Evolutionary conservation across 164 flowering plant genomes (phyloP).

Genomic region (Berberis vulgaris): DNA sequence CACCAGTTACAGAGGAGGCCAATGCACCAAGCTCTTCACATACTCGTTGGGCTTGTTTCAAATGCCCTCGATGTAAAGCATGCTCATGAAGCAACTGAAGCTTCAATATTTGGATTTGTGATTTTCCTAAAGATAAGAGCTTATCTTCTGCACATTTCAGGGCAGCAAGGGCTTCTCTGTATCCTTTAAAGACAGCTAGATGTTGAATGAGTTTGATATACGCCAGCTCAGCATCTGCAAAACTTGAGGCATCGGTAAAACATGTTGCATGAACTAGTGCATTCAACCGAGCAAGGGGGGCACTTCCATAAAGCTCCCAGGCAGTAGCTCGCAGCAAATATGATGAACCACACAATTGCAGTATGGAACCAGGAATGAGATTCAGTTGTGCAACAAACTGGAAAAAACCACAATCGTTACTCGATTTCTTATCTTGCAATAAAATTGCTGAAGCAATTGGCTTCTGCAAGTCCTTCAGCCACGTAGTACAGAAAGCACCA

Average conservation of each 20-base stretch:
- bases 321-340: constrained; percentile 75
- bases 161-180: constrained; percentile 85
- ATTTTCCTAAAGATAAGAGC: constrained; percentile 56
- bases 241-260: constrained; percentile 75
- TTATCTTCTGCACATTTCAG: constrained; percentile 70
- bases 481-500: constrained; percentile 69
- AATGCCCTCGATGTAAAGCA: constrained; percentile 74
- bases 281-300: constrained; percentile 74
- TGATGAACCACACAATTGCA: constrained; percentile 76
- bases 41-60: constrained; percentile 73
- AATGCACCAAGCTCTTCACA: constrained; percentile 87
- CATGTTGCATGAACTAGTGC: constrained; percentile 74
- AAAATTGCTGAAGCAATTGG: constrained; percentile 42
- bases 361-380: constrained; percentile 69
- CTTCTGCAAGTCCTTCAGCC: constrained; percentile 71
- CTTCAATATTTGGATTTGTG: constrained; percentile 58
- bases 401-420: constrained; percentile 26
- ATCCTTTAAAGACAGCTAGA: constrained; percentile 75
- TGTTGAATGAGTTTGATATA: constrained; percentile 84
- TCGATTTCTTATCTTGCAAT: constrained; percentile 39
- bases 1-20: constrained; percentile 81
- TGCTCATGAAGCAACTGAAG: constrained; percentile 85
- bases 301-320: constrained; percentile 95
- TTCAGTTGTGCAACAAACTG: constrained; percentile 59
- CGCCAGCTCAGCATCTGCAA: constrained; percentile 63